Evolutionary conservation across 2,329 filamentous ascomycete species (phyloP).

Genomic region (Ambrosiella cleistominuta): DNA sequence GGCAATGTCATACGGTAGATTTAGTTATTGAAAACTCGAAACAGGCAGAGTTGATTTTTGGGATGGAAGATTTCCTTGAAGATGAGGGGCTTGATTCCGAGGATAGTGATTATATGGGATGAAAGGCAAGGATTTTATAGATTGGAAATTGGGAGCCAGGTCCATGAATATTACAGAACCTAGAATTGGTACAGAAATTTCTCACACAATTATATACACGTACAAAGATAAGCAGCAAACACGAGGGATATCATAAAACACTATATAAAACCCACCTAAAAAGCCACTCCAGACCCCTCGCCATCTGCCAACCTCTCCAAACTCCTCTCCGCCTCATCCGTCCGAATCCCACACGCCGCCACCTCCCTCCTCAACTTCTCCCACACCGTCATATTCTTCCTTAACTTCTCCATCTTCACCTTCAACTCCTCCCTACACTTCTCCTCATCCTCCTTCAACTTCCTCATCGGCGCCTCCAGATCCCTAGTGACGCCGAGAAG

Average conservation of each 20-base stretch:
- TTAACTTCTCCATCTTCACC: constrained; percentile 35
- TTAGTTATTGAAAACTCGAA: constrained; percentile 62
- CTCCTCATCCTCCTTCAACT: constrained; percentile 40
- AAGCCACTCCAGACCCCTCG: constrained; percentile 36
- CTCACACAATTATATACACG: not conserved
- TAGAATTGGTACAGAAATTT: not conserved
- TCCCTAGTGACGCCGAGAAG: constrained; percentile 33
- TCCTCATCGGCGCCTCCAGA: constrained; percentile 34
- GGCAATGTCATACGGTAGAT: constrained; percentile 45
- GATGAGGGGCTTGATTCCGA: constrained; percentile 33
- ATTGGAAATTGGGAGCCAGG: not conserved
- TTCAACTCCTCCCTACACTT: constrained; percentile 35
- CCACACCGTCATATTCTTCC: constrained; percentile 35
- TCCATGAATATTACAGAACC: not conserved
- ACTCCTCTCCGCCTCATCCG: constrained; percentile 37
- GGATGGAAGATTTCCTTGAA: constrained; percentile 55
- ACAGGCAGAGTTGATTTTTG: constrained; percentile 47
- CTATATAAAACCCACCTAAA: constrained; percentile 20
- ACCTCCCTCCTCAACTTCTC: constrained; percentile 37
- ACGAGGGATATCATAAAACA: constrained; percentile 10
- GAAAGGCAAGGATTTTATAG: not conserved
- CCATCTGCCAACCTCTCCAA: constrained; percentile 36
- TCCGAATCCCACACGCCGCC: constrained; percentile 35
- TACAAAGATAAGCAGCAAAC: not conserved
- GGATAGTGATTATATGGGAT: constrained; percentile 16